These are phyloP conservation scores for Nitzschia sp. DNA, from an alignment of 108 stramenopile genomes.

Conservation along the genomic window DNA sequence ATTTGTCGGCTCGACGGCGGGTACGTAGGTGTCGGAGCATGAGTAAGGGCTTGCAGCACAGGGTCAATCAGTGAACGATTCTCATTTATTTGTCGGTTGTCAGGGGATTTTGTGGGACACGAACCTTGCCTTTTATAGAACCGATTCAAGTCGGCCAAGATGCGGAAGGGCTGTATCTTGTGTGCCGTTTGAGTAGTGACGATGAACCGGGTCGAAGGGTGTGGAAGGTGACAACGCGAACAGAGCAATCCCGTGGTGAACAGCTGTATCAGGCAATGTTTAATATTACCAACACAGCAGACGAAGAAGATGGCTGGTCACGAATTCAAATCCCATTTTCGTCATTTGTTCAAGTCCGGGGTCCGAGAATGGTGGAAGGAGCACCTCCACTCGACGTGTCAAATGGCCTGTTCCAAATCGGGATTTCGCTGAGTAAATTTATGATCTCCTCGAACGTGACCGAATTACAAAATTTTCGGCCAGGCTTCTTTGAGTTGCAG, in stretches of 20 bases:
- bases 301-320: slow-evolving; percentile 42
- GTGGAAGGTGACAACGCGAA: slow-evolving; percentile 77
- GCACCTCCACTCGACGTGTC: slow-evolving; percentile 60
- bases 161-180: slow-evolving; percentile 61
- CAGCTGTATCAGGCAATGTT: slow-evolving; percentile 72
- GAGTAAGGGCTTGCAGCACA: background rate
- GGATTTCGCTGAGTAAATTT: slow-evolving; percentile 76
- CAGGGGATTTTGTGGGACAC: slow-evolving; percentile 74
- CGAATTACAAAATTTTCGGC: slow-evolving; percentile 68
- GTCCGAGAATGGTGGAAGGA: slow-evolving; percentile 63
- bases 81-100: background rate
- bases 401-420: slow-evolving; percentile 74
- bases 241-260: slow-evolving; percentile 62
- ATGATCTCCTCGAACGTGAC: slow-evolving; percentile 58
- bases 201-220: slow-evolving; percentile 66
- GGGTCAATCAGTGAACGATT: background rate
- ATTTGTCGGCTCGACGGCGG: slow-evolving; percentile 78
- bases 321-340: slow-evolving; percentile 62
- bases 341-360: slow-evolving; percentile 66
- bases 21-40: slow-evolving; percentile 2
- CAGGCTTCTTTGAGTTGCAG: slow-evolving; percentile 78
- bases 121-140: slow-evolving; percentile 65
- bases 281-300: slow-evolving; percentile 44
- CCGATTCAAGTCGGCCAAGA: slow-evolving; percentile 49
- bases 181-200: slow-evolving; percentile 67